Base-by-base conservation (phyloP, 2,329 filamentous ascomycete species). In the Cryoendolithus antarcticus region DNA sequence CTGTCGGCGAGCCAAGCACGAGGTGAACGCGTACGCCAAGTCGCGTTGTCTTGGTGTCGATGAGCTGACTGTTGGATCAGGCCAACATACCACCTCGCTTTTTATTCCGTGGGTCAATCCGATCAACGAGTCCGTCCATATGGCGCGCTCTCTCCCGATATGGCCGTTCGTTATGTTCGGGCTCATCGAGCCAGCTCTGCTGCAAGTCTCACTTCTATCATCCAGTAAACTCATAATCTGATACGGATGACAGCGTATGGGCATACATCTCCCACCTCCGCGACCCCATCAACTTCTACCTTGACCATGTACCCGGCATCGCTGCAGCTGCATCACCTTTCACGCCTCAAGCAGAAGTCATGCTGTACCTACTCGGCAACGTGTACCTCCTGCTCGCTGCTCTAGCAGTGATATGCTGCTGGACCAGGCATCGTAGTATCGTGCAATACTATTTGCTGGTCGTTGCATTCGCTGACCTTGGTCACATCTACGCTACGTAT, bases 391-490 rank as follows among this genome's bases (percentile, higher is more conserved):
- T 49, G n/a, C 38, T 47, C 4, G 47, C 39, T 7, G 33, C 41
- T 4, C 38, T 49, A 29, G 45, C 40, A 3, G 15, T 49, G n/a
- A 44, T 49, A 29, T 47, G 45, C 41, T 45, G 40, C 43, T 47
- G 43, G 45, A 49, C 45, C 6, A 42, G 24, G 3, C 38, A 47
- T 28, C 4, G 38, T 4, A 28, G 21, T 3, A 43, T 41, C 9
- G 36, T 19, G 30, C 42, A 40, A 8, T 37, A 39, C 12, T 48
- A 48, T 37, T 31, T 48, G 2, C 30, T 41, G 12, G 37, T 35
- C 1, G 45, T 47, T 11, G 47, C 45, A 4, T 13, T 47, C 11
- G 47, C 43, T 10, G 47, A 47, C 35, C 13, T 47, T 3, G 45
- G 43, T 27, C 47, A 49, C 38, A 37, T 47, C 9, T 45, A 44